Evolutionary conservation across 768 basidiomycete genomes (phyloP), one percentile per base, ranked within the genome.

Genomic region (Boletales sp.): DNA sequence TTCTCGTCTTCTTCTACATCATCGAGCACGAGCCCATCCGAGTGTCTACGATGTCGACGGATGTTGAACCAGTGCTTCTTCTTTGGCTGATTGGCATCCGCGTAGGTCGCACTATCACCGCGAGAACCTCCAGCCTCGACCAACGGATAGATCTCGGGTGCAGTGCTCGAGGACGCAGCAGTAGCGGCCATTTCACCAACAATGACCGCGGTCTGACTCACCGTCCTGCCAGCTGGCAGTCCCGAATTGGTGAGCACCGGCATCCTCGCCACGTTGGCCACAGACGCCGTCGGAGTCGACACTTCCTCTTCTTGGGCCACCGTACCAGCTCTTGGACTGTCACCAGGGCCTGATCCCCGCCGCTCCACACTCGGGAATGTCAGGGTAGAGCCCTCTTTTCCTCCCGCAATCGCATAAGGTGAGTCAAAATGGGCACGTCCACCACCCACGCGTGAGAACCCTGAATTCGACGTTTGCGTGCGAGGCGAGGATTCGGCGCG

Each of bases 401-500:
- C 59, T 14, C 74, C 67, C 12, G 78, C 69, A 45, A 90, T 89
- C 1, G 90, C 85, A 64, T 94, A 97, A 0, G 94, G 94, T 9
- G 85, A 72, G 48, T 92, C 86, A 43, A 84, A 88, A 59, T 93
- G 86, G 2, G 94, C 88, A 36, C 86, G 76, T 29, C 94, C 94
- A 12, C 94, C 94, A 13, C 89, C 86, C 2, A 97, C 80, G 42
- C 92, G 79, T 5, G 90, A 81, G 71, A 97, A 97, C 3, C 91
- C 91, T 17, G 86, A 79, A 8, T 67, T 55, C 12, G 64, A 64
- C 11, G 60, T 54, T 45, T 60, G 68, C 14, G 70, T 52, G 46
- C 59, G 55, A 31, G 64, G 68, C 45, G 54, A 57, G 37, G 55
- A 60, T 46, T 64, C 64, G 13, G 58, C 17, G 24, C 60, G 64